phyloP scores from a whole-genome alignment of 805 yeast species.

The Yamadazyma takamatsuzukensis region DNA sequence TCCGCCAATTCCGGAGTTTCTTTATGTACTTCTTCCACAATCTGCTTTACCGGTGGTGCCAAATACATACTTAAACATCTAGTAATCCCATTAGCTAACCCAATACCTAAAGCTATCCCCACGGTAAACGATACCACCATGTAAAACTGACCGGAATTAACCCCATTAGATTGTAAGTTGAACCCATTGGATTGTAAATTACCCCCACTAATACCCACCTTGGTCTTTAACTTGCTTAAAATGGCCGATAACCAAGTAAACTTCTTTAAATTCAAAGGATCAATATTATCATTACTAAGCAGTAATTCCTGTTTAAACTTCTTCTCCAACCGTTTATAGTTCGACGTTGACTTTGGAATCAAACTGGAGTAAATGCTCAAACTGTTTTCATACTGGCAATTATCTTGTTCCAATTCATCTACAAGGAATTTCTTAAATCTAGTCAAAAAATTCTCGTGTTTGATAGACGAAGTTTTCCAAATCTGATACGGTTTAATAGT shows the following conservation, averaged over 20 bases:
- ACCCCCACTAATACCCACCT: too few species aligned
- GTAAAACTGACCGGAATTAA: slow-evolving; percentile 14
- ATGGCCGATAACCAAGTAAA: too few species aligned
- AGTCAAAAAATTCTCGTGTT: slow-evolving; percentile 18
- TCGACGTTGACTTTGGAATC: slow-evolving; percentile 17
- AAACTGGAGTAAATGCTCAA: slow-evolving; percentile 19
- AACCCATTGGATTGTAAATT: too few species aligned
- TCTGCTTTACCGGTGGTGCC: slow-evolving; percentile 1
- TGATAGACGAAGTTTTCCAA: slow-evolving; percentile 36
- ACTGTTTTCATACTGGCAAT: not conserved
- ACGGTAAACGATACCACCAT: slow-evolving; percentile 30
- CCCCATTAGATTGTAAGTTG: too few species aligned
- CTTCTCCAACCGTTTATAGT: slow-evolving; percentile 28
- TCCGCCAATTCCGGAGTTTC: not conserved
- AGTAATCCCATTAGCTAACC: slow-evolving; percentile 23
- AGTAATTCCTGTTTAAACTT: slow-evolving; percentile 27
- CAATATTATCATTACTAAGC: slow-evolving; percentile 7
- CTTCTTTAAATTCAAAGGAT: slow-evolving; percentile 7
- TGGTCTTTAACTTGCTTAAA: too few species aligned
- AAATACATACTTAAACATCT: slow-evolving; percentile 11
- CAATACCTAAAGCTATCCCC: slow-evolving; percentile 36
- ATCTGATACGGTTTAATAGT: slow-evolving; percentile 32
- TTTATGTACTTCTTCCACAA: not conserved
- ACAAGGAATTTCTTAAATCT: slow-evolving; percentile 27
- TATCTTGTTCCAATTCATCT: slow-evolving; percentile 21